phyloP scores from a whole-genome alignment of 2,329 filamentous ascomycete genomes.

The Fusarium sp. region DNA sequence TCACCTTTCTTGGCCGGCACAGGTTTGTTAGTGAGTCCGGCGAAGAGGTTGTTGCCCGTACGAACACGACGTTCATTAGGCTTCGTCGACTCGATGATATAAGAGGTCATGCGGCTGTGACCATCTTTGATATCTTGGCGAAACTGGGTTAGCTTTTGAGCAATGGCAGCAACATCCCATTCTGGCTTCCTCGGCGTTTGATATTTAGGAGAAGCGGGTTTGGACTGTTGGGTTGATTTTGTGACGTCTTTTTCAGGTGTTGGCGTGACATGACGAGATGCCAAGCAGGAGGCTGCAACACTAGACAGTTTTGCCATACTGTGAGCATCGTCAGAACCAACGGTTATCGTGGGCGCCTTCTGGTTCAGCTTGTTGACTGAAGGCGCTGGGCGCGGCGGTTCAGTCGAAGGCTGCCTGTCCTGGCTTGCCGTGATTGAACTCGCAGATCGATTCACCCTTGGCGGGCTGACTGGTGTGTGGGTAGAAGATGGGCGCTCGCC shows the following conservation, averaged over 20 bases:
- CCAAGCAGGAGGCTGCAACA: constrained; percentile 32
- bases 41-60: constrained; percentile 63
- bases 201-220: constrained; percentile 33
- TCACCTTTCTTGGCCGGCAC: constrained; percentile 54
- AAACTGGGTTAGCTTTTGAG: constrained; percentile 56
- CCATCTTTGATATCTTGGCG: constrained; percentile 60
- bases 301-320: constrained; percentile 45
- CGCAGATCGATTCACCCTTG: constrained; percentile 44
- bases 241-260: constrained; percentile 29
- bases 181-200: constrained; percentile 49
- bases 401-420: constrained; percentile 8
- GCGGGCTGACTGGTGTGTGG: constrained; percentile 49
- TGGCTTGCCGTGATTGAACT: constrained; percentile 18
- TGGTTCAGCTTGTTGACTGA: constrained; percentile 11
- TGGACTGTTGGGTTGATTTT: constrained; percentile 24
- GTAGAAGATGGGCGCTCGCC: constrained; percentile 24
- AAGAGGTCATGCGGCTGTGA: constrained; percentile 61
- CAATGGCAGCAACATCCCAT: constrained; percentile 62
- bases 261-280: constrained; percentile 46
- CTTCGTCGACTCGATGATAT: constrained; percentile 61
- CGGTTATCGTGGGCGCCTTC: constrained; percentile 25
- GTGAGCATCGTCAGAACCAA: constrained; percentile 34
- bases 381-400: constrained; percentile 7
- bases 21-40: constrained; percentile 56
- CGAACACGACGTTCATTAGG: constrained; percentile 56